Base-by-base conservation (phyloP, 768 basidiomycete species). In the Rickenella mellea region DNA sequence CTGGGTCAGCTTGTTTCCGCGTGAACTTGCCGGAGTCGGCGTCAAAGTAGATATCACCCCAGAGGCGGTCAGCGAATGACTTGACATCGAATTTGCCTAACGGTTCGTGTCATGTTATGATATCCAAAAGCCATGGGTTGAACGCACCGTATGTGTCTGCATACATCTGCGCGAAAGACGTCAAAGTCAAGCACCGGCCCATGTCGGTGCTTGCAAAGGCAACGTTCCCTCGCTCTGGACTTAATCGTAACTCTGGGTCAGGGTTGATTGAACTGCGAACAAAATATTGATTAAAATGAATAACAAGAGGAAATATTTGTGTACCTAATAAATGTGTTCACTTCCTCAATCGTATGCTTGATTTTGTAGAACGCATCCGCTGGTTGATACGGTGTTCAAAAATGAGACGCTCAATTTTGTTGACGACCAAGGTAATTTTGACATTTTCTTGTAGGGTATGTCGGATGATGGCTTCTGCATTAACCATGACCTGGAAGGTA, bases 31-130 rank as follows among this genome's bases (percentile, higher is more conserved):
- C 79, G 14, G 76, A 77, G 45, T 87, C 80, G 31, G 69, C 56
- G 62, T 92, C 80, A 64, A 87, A 97, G 67, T 91, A 99, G 55
- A 98, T 90, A 64, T 98, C 93, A 12, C 96, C 96, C 96, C 96
- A 99, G 11, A 99, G 75, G 27, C 96, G 78, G 49, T 77, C 78
- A 14, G 93, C 90, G 50, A 99, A 94, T 7, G 80, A 74, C 26
- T 73, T 61, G n/a, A 91, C 77, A 55, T 97, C 86, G 40, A 98
- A 65, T 8, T 78, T 69, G 21, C 85, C 88, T 83, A 43, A 27
- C 36, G 42, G 10, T 29, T 25, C 38, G 31, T 15, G 31, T 27
- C 20, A 2, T 40, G 26, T 39, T 33, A 12, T 10, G 14, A 12
- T 11, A 42, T 17, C 26, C 5, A 22, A 19, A n/a, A n/a, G n/a